Conservation (phyloP, 2,329 filamentous ascomycete species). For the Nannizzia gypsea region DNA sequence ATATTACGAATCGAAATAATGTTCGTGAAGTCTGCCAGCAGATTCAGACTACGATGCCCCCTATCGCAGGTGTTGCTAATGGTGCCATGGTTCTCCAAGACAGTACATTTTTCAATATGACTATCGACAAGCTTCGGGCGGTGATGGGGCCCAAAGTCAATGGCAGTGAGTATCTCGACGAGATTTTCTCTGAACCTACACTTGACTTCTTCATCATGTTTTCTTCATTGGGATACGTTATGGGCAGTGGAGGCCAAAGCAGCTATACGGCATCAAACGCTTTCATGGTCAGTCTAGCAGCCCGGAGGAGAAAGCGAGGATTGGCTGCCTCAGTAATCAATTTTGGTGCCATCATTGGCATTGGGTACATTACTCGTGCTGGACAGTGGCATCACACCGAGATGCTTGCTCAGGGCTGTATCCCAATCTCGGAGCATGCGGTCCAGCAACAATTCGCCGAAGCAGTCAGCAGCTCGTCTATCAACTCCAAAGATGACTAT, state of each 20-base stretch:
- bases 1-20: constrained; percentile 13
- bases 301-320: constrained; percentile 1
- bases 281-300: constrained; percentile 30
- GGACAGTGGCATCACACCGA: constrained; percentile 4
- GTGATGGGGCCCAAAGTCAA: constrained; percentile 31
- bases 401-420: background rate
- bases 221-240: constrained; percentile 13
- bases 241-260: constrained; percentile 28
- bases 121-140: constrained; percentile 22
- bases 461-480: constrained; percentile 36
- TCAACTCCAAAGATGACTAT: constrained; percentile 10
- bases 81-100: constrained; percentile 31
- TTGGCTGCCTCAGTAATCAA: constrained; percentile 9
- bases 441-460: constrained; percentile 44
- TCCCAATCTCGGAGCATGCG: constrained; percentile 34
- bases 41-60: constrained; percentile 17
- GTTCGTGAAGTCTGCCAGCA: constrained; percentile 8
- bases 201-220: constrained; percentile 15
- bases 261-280: constrained; percentile 34
- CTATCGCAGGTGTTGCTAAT: constrained; percentile 20
- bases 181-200: constrained; percentile 11
- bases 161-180: constrained; percentile 21
- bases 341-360: constrained; percentile 4
- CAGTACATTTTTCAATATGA: constrained; percentile 23
- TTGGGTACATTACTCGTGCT: constrained; percentile 6